Base-by-base conservation (phyloP, 1,139 yeast species). In the Geotrichum bryndzae region DNA sequence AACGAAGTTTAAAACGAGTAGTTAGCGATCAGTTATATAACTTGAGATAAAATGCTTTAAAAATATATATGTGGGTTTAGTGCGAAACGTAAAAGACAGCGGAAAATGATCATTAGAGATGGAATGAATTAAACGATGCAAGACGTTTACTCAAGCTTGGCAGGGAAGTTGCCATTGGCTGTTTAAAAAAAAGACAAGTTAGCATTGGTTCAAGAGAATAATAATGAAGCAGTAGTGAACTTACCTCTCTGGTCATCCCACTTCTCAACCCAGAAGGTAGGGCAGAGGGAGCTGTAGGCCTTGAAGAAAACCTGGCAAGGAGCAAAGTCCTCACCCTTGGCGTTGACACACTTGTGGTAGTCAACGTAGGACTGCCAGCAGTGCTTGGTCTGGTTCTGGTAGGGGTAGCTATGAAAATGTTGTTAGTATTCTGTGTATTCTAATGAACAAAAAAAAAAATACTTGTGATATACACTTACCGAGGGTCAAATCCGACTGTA, bases 281-380 rank as follows among this genome's bases (percentile, higher is more conserved):
- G 99, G 80, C 99, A 94, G 76, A 94, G 82, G 48, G 97, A 84
- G 71, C 88, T 84, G 83, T 83, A 94, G 64, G 97, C 90, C 79
- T 86, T 88, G 86, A 85, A 90, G 82, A 94, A 94, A 70, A 90
- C 91, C 80, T 91, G 84, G 80, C 99, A 94, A 74, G 98, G 98
- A 73, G 92, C 97, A 74, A 94, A 94, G 68, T 92, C 98, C 80
- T 94, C 98, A 75, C 99, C 99, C 82, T 92, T 92, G 70, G 92
- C 91, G 74, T 86, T 88, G 76, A 94, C 85, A 82, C 99, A 94
- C 80, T 91, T 92, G 87, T 89, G 94, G 86, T 92, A 94, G 80
- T 94, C 99, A 73, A 94, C 90, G 82, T 92, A 94, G 69, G 95
- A 84, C 82, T 92, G 98, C 85, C 95, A 95, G 84, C 99, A 92